Base-by-base conservation (phyloP, 208 protist genomes). In the Trypanosoma caninum region DNA sequence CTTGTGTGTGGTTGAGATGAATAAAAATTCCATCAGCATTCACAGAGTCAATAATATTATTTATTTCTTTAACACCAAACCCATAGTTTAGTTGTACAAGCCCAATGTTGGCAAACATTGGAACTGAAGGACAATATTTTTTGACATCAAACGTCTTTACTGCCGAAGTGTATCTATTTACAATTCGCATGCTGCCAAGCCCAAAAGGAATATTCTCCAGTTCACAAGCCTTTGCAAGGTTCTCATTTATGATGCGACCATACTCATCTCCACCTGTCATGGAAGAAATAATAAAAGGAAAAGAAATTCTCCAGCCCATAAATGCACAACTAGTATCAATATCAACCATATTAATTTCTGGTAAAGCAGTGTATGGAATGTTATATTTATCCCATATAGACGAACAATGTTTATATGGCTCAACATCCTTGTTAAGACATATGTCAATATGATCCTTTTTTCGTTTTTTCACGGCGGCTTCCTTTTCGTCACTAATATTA, bases 401-500 rank as follows among this genome's bases (percentile, higher is more conserved):
- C 2, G 23, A 22, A 5, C 41, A 31, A 0, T 73, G 46, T 41
- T 88, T 89, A 71, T 89, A 73, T 7, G 91, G 91, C 74, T 96
- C 87, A 14, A 96, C 87, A 56, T 89, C 64, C 30, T 89, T 78
- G 18, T 84, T 71, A 5, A 91, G 66, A 61, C 91, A 96, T 51
- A 96, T 96, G 33, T 92, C 78, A 42, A 96, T 94, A 78, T 96
- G 91, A 58, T 93, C 91, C 65, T 91, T 87, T 65, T 96, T 96
- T 28, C 91, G 80, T 58, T 79, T 47, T 66, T 78, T 65, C 38
- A 96, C 80, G 14, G 56, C 73, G 0, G 81, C 72, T 54, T 95
- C 89, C 42, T 87, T 87, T n/a, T n/a, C n/a, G n/a, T n/a, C n/a
- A n/a, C n/a, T n/a, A n/a, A n/a, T n/a, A n/a, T n/a, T n/a, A n/a